phyloP scores from a whole-genome alignment of 2,329 filamentous ascomycete species.

The Ilyonectria robusta region DNA sequence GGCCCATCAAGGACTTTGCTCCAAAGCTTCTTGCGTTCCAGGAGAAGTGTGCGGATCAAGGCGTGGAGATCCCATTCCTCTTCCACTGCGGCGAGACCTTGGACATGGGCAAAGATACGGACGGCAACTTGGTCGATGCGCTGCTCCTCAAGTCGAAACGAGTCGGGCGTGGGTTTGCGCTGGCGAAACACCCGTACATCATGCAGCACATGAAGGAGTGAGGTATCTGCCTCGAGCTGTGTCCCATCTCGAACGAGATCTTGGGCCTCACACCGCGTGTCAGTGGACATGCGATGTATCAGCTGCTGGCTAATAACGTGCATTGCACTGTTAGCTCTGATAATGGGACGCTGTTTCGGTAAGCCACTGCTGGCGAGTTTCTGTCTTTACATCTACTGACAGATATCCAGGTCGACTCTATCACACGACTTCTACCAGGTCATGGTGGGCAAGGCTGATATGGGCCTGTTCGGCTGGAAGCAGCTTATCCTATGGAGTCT shows the following conservation, averaged over 20 bases:
- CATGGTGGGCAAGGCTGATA: slow-evolving; percentile 76
- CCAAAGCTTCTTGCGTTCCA: slow-evolving; percentile 17
- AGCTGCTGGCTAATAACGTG: slow-evolving; percentile 65
- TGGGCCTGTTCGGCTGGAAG: slow-evolving; percentile 62
- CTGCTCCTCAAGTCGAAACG: slow-evolving; percentile 75
- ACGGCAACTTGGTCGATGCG: slow-evolving; percentile 78
- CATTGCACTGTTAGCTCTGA: slow-evolving; percentile 65
- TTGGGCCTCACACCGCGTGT: slow-evolving; percentile 64
- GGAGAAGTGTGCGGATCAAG: neutral
- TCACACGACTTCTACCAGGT: slow-evolving; percentile 76
- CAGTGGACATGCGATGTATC: too few species aligned
- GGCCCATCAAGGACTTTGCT: slow-evolving; percentile 1
- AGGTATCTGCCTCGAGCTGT: slow-evolving; percentile 76
- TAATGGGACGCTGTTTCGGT: too few species aligned
- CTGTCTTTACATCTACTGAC: too few species aligned
- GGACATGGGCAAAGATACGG: slow-evolving; percentile 72
- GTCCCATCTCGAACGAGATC: slow-evolving; percentile 77
- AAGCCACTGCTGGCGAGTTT: slow-evolving; percentile 65
- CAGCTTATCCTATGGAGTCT: too few species aligned
- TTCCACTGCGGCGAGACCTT: slow-evolving; percentile 80
- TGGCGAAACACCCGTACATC: slow-evolving; percentile 78
- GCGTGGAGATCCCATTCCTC: slow-evolving; percentile 71
- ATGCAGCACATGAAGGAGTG: slow-evolving; percentile 77
- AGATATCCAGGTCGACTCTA: too few species aligned
- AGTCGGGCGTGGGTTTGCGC: slow-evolving; percentile 76